Base-by-base conservation (phyloP, 2,329 filamentous ascomycete species). In the Monilinia laxa region DNA sequence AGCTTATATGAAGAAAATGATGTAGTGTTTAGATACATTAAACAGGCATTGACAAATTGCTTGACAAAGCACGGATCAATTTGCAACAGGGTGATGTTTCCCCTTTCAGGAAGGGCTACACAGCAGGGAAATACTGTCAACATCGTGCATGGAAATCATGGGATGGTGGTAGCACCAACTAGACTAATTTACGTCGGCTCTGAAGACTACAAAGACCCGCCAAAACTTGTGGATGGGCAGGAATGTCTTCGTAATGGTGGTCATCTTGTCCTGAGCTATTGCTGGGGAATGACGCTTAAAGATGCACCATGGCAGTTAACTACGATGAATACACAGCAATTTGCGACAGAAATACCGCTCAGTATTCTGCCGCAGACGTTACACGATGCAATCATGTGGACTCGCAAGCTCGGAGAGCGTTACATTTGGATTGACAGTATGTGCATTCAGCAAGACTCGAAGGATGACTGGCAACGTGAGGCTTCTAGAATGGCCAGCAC, bases 341-440 rank as follows among this genome's bases (percentile, higher is more conserved):
- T 56, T 23, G 12, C 31, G 20, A 56, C 53, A 4, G 53, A 56
- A n/a, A 56, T 56, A 3, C 53, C 53, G 20, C 53, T 56, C 7
- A 40, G 4, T 6, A 40, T 56, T 23, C 53, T 56, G 2, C 53
- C 53, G n/a, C 31, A 56, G 20, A 56, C 31, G 2, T 31, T 56
- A n/a, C 5, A 56, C 23, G 53, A 56, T 56, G 53, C 53, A 3
- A n/a, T 56, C 12, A 23, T 56, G 53, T 56, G 35, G 53, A 56
- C 53, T 23, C 31, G 53, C 5, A 38, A 40, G 12, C 53, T 56
- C 6, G 53, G 53, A 56, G 31, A 38, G 31, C 53, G 14, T 6
- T 38, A 56, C 4, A 56, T 56, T 20, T 56, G 53, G 53, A 56
- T 56, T 12, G 53, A 38, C 23, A 56, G 31, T 20, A 56, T 56